These are phyloP conservation scores for Emiliania huxleyi DNA, from an alignment of 78 protist genomes.

Conservation along the genomic window DNA sequence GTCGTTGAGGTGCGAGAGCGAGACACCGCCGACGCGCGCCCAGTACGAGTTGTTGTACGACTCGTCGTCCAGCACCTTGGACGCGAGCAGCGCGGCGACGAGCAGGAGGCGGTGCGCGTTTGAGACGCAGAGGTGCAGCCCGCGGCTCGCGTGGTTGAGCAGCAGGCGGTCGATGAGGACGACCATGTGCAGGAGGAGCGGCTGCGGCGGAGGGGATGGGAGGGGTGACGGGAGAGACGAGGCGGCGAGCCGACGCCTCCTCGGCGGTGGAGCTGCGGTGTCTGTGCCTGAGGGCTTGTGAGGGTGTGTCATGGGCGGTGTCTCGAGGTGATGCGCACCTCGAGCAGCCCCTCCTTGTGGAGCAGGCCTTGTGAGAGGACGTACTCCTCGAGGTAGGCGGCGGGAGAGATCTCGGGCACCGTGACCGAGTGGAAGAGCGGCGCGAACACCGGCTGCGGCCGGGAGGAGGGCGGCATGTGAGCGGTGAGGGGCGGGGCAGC, in stretches of 20 bases:
- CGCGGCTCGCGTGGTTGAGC: background rate
- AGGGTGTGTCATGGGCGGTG: no score
- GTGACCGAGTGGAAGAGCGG: background rate
- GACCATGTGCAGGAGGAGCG: background rate
- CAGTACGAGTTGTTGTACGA: background rate
- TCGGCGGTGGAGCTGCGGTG: no score
- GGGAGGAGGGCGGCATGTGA: background rate
- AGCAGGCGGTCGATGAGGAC: background rate
- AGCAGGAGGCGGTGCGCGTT: constrained; percentile 18
- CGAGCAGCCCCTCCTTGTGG: background rate
- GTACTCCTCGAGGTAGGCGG: background rate
- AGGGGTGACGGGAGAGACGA: no score
- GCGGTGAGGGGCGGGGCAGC: background rate
- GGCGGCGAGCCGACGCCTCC: no score
- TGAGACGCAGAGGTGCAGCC: background rate
- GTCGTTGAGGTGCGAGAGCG: background rate
- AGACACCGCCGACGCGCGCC: background rate
- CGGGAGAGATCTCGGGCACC: background rate
- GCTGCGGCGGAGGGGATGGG: no score
- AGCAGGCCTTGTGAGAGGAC: background rate
- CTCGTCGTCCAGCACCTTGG: background rate
- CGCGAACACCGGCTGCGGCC: background rate
- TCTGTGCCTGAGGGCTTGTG: no score
- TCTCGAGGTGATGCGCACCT: no score
- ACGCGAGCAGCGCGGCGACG: background rate